Evolutionary conservation across 108 stramenopile species (phyloP), one percentile per base, ranked within the genome.

Genomic region (Aurantiochytrium sp.): DNA sequence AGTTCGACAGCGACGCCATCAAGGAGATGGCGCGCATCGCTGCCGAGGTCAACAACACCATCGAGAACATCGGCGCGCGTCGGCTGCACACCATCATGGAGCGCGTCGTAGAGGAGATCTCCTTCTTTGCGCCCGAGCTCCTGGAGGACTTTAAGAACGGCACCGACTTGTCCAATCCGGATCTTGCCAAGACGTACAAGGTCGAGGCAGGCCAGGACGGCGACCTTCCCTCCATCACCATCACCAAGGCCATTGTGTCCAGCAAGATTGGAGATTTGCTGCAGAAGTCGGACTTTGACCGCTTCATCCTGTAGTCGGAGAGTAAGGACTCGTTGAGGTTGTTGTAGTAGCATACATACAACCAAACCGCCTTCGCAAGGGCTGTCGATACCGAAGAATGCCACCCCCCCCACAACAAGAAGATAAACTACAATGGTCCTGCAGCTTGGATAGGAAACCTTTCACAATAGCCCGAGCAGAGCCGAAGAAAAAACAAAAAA

Each of bases 51-150:
- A 99, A 99, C 95, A 96, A 95, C 88, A 96, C 96, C 0, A 97
- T 99, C 4, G 99, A 99, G 91, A 99, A 99, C 91, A 98, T 99
- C 90, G 99, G 99, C 36, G 98, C 99, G 19, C 89, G 99, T 39
- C 92, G 99, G 85, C 92, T 99, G 69, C 97, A 98, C 91, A 98
- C 99, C 15, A 96, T 98, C 24, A 94, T 99, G 88, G 99, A 99
- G 90, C 94, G 98, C 19, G 96, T 99, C 55, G 95, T 99, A 92
- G 98, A 99, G 90, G 95, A 96, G 65, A 95, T 99, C 48, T 96
- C 95, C 89, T 99, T 98, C 90, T 93, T 97, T 50, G 95, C 98
- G 4, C 92, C 97, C 54, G 98, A 98, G 73, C 73, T 81, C 19
- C 6, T 81, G 12, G 73, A 81, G 21, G 17, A 41, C 45, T 81